Evolutionary conservation across 208 protist genomes (phyloP).

Genomic region (Trypanosoma lewisi): DNA sequence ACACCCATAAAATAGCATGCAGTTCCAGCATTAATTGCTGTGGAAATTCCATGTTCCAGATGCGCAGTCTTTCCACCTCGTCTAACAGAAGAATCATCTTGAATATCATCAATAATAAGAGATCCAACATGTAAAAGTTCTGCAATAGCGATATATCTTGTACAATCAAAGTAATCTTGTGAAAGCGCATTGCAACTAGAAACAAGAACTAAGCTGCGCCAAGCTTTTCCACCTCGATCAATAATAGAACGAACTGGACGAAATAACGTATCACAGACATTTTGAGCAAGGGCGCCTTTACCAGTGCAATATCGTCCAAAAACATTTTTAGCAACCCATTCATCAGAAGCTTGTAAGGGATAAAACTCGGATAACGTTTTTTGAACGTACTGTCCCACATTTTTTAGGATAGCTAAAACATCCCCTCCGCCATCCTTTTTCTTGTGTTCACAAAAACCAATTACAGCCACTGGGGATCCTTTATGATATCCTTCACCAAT

Average conservation of each 20-base stretch:
- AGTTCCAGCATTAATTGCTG: conserved; percentile 68
- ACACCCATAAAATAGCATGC: conserved; percentile 72
- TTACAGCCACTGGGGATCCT: conserved; percentile 23
- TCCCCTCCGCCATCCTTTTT: conserved; percentile 13
- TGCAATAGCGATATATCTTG: conserved; percentile 44
- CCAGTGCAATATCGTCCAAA: conserved; percentile 28
- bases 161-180: conserved; percentile 54
- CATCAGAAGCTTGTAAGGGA: conserved; percentile 32
- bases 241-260: conserved; percentile 51
- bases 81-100: conserved; percentile 65
- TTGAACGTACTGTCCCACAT: conserved; percentile 34
- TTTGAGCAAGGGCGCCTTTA: conserved; percentile 21
- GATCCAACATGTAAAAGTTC: conserved; percentile 74
- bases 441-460: conserved; percentile 52
- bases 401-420: conserved; percentile 35
- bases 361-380: conserved; percentile 35
- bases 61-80: conserved; percentile 53
- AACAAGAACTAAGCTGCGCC: conserved; percentile 60
- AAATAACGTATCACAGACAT: conserved; percentile 51
- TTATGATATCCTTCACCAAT: conserved; percentile 24
- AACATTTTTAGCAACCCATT: conserved; percentile 51
- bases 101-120: conserved; percentile 76
- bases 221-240: conserved; percentile 63
- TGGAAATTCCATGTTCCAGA: conserved; percentile 44
- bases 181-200: conserved; percentile 51